phyloP scores from a whole-genome alignment of 73 alveolate species.

The Paramecium bursaria region DNA sequence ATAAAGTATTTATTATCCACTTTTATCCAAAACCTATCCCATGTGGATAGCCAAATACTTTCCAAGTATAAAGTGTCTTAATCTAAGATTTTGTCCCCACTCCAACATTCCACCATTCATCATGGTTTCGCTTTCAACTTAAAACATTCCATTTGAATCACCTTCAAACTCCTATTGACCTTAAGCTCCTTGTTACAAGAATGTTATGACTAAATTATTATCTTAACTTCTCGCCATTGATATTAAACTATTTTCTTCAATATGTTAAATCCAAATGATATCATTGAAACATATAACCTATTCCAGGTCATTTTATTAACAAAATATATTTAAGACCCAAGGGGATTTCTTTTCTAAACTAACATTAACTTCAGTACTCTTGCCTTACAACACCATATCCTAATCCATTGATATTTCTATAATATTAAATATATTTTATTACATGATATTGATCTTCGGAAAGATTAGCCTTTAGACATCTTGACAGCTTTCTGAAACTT shows the following conservation, averaged over 20 bases:
- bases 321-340: slow-evolving; percentile 35
- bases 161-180: slow-evolving; percentile 41
- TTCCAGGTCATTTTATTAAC: slow-evolving; percentile 38
- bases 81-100: slow-evolving; percentile 40
- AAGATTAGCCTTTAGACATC: slow-evolving; percentile 4
- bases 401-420: slow-evolving; percentile 11
- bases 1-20: slow-evolving; percentile 34
- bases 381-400: not conserved
- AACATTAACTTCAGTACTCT: slow-evolving; percentile 37
- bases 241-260: slow-evolving; percentile 42
- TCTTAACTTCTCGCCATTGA: slow-evolving; percentile 46
- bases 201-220: slow-evolving; percentile 31
- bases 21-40: not conserved
- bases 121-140: slow-evolving; percentile 58
- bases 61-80: slow-evolving; percentile 68
- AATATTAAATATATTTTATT: not conserved
- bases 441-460: slow-evolving; percentile 34
- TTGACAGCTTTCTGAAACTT: slow-evolving; percentile 29
- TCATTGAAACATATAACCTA: slow-evolving; percentile 32
- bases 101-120: slow-evolving; percentile 66
- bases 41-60: slow-evolving; percentile 60
- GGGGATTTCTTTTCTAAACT: slow-evolving; percentile 30
- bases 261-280: slow-evolving; percentile 50
- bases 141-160: slow-evolving; percentile 71
- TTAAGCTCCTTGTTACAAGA: not conserved